A percentile compares a stretch with the other conserved stretches of the same genome.
phyloP scores from a whole-genome alignment of 495 filamentous ascomycete species.

The Lasiosphaeris hirsuta region DNA sequence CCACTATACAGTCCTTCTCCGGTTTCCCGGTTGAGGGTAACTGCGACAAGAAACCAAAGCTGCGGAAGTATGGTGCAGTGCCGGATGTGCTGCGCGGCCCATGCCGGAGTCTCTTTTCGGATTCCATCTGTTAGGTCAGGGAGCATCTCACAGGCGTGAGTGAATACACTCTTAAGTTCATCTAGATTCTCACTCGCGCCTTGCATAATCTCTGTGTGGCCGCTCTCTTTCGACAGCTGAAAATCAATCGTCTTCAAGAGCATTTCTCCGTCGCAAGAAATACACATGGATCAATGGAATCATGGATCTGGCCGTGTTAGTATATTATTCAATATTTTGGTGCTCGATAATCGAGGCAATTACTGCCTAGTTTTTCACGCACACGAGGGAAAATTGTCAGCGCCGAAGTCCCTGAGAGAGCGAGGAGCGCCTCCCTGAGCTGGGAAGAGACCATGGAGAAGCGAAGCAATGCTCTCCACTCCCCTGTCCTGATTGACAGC shows the following conservation, averaged over 20 bases:
- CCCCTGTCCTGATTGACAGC: constrained; percentile 56
- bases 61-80: constrained; percentile 84
- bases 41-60: constrained; percentile 82
- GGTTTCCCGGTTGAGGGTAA: constrained; percentile 59
- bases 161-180: constrained; percentile 69
- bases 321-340: background rate
- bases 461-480: constrained; percentile 65
- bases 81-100: constrained; percentile 50
- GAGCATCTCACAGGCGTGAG: constrained; percentile 71
- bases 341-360: background rate
- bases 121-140: constrained; percentile 62
- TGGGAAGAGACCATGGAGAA: constrained; percentile 57
- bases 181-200: constrained; percentile 78
- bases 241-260: constrained; percentile 82
- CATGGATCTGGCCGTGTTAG: constrained; percentile 29
- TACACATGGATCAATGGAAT: constrained; percentile 45
- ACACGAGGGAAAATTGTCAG: constrained; percentile 61
- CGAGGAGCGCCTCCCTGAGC: constrained; percentile 61
- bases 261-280: constrained; percentile 59
- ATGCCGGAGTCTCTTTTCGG: constrained; percentile 58
- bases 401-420: constrained; percentile 54
- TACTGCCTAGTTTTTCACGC: background rate
- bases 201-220: constrained; percentile 67
- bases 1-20: constrained; percentile 67
- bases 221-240: constrained; percentile 67